Conservation (phyloP, 2,329 filamentous ascomycete genomes). For the Allantophomopsis cytisporea region DNA sequence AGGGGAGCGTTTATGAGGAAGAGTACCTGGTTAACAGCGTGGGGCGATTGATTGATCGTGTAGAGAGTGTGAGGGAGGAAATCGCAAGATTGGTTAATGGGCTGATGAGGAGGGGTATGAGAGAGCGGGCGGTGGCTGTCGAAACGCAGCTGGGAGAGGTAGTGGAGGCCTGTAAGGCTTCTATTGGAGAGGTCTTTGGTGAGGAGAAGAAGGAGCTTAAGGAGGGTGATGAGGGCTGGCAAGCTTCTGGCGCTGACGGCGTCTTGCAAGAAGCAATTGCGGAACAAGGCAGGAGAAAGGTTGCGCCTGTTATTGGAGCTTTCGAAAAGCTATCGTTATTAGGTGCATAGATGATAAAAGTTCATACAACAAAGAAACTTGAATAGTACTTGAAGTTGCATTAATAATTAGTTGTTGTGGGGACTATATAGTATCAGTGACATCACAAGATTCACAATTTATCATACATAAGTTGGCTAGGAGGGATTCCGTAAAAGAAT, state of each 20-base stretch:
- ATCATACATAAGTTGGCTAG: too few species aligned
- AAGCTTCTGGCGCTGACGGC: slow-evolving; percentile 16
- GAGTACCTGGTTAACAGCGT: slow-evolving; percentile 91
- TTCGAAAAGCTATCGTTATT: slow-evolving; percentile 30
- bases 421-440: too few species aligned
- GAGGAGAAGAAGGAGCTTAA: slow-evolving; percentile 10
- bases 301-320: slow-evolving; percentile 14
- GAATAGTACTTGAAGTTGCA: not conserved
- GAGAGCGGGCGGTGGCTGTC: slow-evolving; percentile 70
- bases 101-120: slow-evolving; percentile 69
- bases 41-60: slow-evolving; percentile 66
- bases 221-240: slow-evolving; percentile 13
- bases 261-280: slow-evolving; percentile 18
- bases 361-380: too few species aligned
- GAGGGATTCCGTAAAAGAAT: too few species aligned
- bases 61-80: slow-evolving; percentile 62
- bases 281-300: slow-evolving; percentile 13
- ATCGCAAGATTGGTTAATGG: slow-evolving; percentile 63
- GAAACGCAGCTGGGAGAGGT: slow-evolving; percentile 65
- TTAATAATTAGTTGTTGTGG: not conserved
- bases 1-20: slow-evolving; percentile 95
- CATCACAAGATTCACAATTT: too few species aligned
- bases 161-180: slow-evolving; percentile 50
- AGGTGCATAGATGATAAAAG: slow-evolving; percentile 9
- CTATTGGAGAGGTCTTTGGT: slow-evolving; percentile 59